phyloP scores from a whole-genome alignment of 169 alveolate genomes.

The Plasmodium inui region DNA sequence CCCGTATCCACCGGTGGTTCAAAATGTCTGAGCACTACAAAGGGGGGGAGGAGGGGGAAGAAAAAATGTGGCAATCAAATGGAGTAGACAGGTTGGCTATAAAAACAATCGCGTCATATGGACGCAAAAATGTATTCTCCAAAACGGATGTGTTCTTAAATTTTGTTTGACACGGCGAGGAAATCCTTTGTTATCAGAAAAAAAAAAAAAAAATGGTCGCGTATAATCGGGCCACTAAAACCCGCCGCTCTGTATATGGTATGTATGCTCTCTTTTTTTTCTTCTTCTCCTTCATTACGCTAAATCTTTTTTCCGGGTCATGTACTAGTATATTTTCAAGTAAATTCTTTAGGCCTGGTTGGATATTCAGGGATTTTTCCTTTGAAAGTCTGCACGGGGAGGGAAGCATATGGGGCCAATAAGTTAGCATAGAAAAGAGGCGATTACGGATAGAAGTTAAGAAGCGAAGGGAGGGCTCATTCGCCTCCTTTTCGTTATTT shows the following conservation, averaged over 20 bases:
- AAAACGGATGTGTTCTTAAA: not conserved
- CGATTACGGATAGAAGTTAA: not conserved
- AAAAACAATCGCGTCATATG: not conserved
- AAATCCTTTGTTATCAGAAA: not conserved
- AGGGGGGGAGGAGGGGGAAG: conserved; percentile 9
- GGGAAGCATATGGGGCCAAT: not conserved
- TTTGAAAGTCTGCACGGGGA: conserved; percentile 33
- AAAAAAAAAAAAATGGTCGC: not conserved
- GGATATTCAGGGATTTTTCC: conserved; percentile 55
- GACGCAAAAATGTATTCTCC: not conserved
- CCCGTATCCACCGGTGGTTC: conserved; percentile 73
- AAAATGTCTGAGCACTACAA: conserved; percentile 63
- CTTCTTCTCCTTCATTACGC: conserved; percentile 19
- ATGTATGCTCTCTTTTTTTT: not conserved
- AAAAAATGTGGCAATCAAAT: not conserved
- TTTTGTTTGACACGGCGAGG: not conserved
- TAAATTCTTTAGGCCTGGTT: conserved; percentile 66
- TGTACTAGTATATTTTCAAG: conserved; percentile 65
- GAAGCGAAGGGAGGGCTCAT: not conserved
- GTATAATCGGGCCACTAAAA: not conserved
- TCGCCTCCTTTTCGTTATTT: not conserved
- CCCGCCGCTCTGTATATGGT: not conserved
- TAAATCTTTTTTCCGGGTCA: conserved; percentile 73
- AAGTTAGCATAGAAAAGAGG: not conserved
- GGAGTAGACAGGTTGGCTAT: not conserved